phyloP scores from a whole-genome alignment of 2,329 filamentous ascomycete genomes.

The Shiraia bambusicola region DNA sequence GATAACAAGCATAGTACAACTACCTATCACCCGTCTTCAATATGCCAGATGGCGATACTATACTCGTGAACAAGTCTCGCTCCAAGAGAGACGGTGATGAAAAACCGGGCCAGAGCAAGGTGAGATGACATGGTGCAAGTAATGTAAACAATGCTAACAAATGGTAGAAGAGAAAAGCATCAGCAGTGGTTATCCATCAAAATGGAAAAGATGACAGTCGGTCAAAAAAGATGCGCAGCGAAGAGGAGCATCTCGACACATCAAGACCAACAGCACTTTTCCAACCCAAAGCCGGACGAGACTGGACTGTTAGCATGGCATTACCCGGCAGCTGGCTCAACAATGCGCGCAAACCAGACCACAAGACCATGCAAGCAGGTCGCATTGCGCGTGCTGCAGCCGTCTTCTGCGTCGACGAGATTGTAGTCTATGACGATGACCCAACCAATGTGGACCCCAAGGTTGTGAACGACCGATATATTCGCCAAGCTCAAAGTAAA shows the following conservation, averaged over 20 bases:
- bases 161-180: constrained; percentile 27
- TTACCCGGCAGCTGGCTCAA: constrained; percentile 69
- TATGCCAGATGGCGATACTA: constrained; percentile 1
- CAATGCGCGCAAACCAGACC: constrained; percentile 71
- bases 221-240: constrained; percentile 17
- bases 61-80: constrained; percentile 6
- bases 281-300: constrained; percentile 62
- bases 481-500: constrained; percentile 36
- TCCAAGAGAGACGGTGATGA: constrained; percentile 10
- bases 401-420: constrained; percentile 82
- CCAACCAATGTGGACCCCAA: constrained; percentile 36
- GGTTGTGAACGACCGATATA: constrained; percentile 24
- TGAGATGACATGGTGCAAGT: background rate
- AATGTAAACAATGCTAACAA: background rate
- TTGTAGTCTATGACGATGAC: constrained; percentile 79
- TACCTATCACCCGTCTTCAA: too few relatives aligned
- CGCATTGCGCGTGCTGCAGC: constrained; percentile 78
- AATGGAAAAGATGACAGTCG: constrained; percentile 9
- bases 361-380: constrained; percentile 71
- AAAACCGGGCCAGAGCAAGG: constrained; percentile 11
- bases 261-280: constrained; percentile 72
- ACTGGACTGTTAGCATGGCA: constrained; percentile 76
- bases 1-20: too few relatives aligned
- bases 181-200: constrained; percentile 21
- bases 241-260: constrained; percentile 47